phyloP scores from a whole-genome alignment of 2,329 filamentous ascomycete genomes.

The Macrophomina phaseolina region DNA sequence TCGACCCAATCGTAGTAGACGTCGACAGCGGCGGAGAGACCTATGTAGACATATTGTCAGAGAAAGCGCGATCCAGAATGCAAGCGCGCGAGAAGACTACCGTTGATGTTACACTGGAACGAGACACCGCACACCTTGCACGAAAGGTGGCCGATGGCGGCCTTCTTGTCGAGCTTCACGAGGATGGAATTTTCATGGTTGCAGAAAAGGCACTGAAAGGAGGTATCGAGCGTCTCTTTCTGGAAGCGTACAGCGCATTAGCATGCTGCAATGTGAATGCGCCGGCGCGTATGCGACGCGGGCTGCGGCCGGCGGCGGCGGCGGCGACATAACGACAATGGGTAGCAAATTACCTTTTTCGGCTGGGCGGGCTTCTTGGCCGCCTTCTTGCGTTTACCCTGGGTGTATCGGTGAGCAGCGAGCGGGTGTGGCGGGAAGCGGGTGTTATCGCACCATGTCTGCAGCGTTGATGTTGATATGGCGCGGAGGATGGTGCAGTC shows the following conservation, averaged over 20 bases:
- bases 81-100: slow-evolving; percentile 56
- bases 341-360: slow-evolving; percentile 69
- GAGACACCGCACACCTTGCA: slow-evolving; percentile 94
- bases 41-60: slow-evolving; percentile 51
- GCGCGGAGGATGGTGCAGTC: neutral
- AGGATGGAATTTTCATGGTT: slow-evolving; percentile 94
- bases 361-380: slow-evolving; percentile 80
- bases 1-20: slow-evolving; percentile 99
- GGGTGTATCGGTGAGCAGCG: slow-evolving; percentile 13
- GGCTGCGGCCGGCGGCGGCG: slow-evolving; percentile 1
- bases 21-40: slow-evolving; percentile 88
- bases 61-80: neutral
- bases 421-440: neutral
- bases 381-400: slow-evolving; percentile 93
- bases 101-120: slow-evolving; percentile 93
- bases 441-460: slow-evolving; percentile 35
- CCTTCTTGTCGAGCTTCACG: slow-evolving; percentile 93
- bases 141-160: slow-evolving; percentile 79
- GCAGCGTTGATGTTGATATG: slow-evolving; percentile 16
- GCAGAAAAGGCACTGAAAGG: slow-evolving; percentile 98
- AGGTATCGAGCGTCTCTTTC: slow-evolving; percentile 73
- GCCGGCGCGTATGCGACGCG: slow-evolving; percentile 7
- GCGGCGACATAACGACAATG: neutral
- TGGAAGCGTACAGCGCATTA: slow-evolving; percentile 30
- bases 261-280: slow-evolving; percentile 3